Conservation (phyloP, 2,329 filamentous ascomycete species). For the Sporothrix sp. region DNA sequence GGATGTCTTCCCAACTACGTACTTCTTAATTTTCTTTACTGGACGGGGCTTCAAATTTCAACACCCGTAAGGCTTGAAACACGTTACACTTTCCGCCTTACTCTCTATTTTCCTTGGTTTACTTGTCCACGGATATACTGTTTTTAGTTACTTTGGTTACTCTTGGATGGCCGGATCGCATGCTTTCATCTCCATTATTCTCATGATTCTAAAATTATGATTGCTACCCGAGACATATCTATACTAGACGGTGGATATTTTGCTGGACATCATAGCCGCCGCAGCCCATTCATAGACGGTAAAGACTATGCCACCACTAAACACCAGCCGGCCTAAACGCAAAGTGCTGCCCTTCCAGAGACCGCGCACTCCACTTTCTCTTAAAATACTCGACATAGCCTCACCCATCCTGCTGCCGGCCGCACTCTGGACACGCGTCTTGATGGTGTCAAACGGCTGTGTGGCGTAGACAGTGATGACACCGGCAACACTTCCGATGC, state of each 20-base stretch:
- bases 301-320: conserved; percentile 58
- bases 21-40: too few species aligned
- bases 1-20: too few species aligned
- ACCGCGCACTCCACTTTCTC: conserved; percentile 47
- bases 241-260: not conserved
- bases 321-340: conserved; percentile 52
- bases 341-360: conserved; percentile 62
- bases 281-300: conserved; percentile 50
- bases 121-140: too few species aligned
- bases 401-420: conserved; percentile 47
- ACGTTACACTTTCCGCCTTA: too few species aligned
- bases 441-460: conserved; percentile 54
- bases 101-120: too few species aligned
- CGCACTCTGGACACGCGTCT: conserved; percentile 53
- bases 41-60: too few species aligned
- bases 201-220: too few species aligned
- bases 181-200: too few species aligned
- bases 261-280: conserved; percentile 21
- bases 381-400: conserved; percentile 43
- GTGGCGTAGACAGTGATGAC: conserved; percentile 49
- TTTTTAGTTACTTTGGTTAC: too few species aligned
- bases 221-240: too few species aligned
- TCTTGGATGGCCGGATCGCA: too few species aligned
- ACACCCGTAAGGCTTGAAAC: too few species aligned
- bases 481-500: conserved; percentile 51